These are phyloP conservation scores for Tetrapisispora fleetii DNA, from an alignment of 805 yeast genomes.

Conservation along the genomic window DNA sequence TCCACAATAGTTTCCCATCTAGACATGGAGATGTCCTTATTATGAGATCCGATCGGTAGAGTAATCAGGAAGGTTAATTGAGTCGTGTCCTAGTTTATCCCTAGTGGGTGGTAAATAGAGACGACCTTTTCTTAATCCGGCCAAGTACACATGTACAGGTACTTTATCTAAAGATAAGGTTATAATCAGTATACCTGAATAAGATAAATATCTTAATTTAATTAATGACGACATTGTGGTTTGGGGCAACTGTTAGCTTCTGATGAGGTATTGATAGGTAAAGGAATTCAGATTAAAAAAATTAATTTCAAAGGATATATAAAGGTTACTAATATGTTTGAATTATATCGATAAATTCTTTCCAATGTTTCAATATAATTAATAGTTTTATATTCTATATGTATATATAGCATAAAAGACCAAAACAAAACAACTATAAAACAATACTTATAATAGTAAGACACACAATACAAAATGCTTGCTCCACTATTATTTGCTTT, in stretches of 20 bases:
- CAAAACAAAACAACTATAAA: neutral
- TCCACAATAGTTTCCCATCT: too few relatives aligned
- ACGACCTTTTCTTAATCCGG: too few relatives aligned
- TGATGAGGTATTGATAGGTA: neutral
- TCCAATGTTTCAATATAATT: neutral
- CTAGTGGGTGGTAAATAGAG: too few relatives aligned
- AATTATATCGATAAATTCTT: neutral
- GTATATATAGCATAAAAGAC: neutral
- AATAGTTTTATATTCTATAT: neutral
- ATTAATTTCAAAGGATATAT: neutral
- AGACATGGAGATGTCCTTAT: too few relatives aligned
- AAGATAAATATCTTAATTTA: too few relatives aligned
- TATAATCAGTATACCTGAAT: too few relatives aligned
- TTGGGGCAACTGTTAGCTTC: neutral
- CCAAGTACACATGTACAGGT: too few relatives aligned
- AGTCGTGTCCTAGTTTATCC: too few relatives aligned
- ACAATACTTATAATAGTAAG: neutral
- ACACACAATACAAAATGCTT: neutral
- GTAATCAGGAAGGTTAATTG: too few relatives aligned
- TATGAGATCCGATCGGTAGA: too few relatives aligned
- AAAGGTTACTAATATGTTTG: neutral
- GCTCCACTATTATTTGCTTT: slow-evolving; percentile 1
- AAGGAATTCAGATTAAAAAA: neutral
- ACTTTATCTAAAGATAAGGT: too few relatives aligned
- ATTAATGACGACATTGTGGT: too few relatives aligned